These are phyloP conservation scores for Coniochaeta sp. DNA, from an alignment of 2,329 filamentous ascomycete species.

Conservation along the genomic window DNA sequence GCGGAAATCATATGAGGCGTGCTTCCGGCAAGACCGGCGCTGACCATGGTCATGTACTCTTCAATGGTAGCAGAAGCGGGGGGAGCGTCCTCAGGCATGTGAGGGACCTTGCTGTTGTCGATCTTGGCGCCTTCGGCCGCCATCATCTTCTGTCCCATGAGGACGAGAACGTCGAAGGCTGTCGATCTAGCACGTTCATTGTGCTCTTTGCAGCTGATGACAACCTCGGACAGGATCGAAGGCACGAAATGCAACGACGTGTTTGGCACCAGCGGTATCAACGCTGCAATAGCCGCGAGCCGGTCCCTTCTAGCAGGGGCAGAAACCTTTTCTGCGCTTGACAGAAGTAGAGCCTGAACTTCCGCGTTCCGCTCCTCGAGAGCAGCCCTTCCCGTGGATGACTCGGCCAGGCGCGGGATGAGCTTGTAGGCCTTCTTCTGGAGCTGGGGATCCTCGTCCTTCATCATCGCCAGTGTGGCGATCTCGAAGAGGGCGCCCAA, in stretches of 20 bases:
- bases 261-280: conserved; percentile 71
- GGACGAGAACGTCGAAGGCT: conserved; percentile 83
- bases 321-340: conserved; percentile 76
- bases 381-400: conserved; percentile 67
- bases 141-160: conserved; percentile 76
- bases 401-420: conserved; percentile 81
- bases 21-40: conserved; percentile 83
- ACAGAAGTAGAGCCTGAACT: conserved; percentile 73
- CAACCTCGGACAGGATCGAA: conserved; percentile 82
- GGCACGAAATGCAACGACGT: conserved; percentile 88
- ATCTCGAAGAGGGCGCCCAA: conserved; percentile 82
- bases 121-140: conserved; percentile 62
- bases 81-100: conserved; percentile 77
- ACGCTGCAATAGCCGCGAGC: conserved; percentile 70
- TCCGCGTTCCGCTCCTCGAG: conserved; percentile 68
- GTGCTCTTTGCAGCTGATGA: conserved; percentile 94
- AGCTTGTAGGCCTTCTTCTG: conserved; percentile 99
- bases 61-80: conserved; percentile 75
- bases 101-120: conserved; percentile 75
- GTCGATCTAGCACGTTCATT: conserved; percentile 89
- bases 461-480: conserved; percentile 73
- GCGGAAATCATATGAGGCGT: conserved; percentile 97
- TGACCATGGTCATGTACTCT: conserved; percentile 98
- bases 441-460: conserved; percentile 77
- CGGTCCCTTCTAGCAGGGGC: conserved; percentile 81